Base-by-base conservation (phyloP, 257 asterid genomes). In the Eustoma russellianum region DNA sequence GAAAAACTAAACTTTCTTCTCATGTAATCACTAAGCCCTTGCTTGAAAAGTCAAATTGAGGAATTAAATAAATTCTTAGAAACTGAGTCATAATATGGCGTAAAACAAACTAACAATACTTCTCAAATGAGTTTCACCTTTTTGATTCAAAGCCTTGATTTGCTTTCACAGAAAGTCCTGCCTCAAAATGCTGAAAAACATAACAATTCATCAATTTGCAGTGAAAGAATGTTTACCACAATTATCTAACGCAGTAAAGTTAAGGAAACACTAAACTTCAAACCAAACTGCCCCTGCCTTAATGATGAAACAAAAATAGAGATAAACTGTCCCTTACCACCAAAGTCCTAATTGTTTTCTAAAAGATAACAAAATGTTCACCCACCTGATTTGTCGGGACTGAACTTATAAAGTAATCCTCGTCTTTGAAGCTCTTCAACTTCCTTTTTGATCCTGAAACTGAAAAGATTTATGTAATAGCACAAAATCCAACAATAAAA, bases 121-220 rank as follows among this genome's bases (percentile, higher is more conserved):
- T 34, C 44, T 15, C 10, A 46, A 24, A 19, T 14, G 46, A 17
- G 56, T 3, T 63, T 58, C 61, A 82, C 98, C 95, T 92, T 59
- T 85, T 85, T 59, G 95, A 60, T 61, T 74, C 86, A 51, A 82
- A 76, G 50, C 94, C 93, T 57, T 66, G 84, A 68, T 74, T 76
- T 49, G 71, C 77, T 67, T 85, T 75, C 74, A 79, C 83, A 2
- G 95, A 65, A 44, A 88, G 94, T 65, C 98, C 98, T 9, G 95
- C 92, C 77, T 92, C 98, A 66, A 79, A 88, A 84, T 92, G 98
- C 97, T 91, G 95, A 63, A 74, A 77, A 62, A 41, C 66, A 67
- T 30, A 46, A 12, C 38, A 16, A 6, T 5, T 1, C 43, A 17
- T 19, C 28, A 59, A 52, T 12, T 7, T 33, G 46, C 10, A 13